Conservation (phyloP, 2,329 filamentous ascomycete species). For the Magnaporthiopsis incrustans region DNA sequence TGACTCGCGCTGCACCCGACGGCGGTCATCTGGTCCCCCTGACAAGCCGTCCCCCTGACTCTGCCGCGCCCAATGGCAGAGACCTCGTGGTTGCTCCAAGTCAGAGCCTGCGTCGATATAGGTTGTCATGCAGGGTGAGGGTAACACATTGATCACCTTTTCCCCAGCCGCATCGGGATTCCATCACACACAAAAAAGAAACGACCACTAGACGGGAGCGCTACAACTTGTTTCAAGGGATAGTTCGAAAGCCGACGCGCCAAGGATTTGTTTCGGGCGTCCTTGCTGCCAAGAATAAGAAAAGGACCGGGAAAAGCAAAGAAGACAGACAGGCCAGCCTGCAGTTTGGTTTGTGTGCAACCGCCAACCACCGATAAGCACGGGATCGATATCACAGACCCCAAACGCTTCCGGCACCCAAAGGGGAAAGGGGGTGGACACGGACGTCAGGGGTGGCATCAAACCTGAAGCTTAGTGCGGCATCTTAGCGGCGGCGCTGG, state of each 20-base stretch:
- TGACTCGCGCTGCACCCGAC: background rate
- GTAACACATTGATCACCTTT: background rate
- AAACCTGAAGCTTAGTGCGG: background rate
- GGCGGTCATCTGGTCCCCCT: background rate
- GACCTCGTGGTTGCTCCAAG: background rate
- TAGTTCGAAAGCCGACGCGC: background rate
- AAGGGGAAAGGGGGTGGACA: background rate
- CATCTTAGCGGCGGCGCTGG: background rate
- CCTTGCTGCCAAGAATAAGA: background rate
- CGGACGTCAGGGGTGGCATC: background rate
- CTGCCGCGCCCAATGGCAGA: background rate
- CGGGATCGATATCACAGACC: background rate
- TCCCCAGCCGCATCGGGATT: background rate
- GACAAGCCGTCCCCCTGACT: background rate
- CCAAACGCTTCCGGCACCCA: background rate
- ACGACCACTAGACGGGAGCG: background rate
- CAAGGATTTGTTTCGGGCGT: background rate
- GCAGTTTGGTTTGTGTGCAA: background rate
- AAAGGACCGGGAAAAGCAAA: too few species aligned
- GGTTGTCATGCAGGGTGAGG: background rate
- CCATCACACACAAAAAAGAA: background rate
- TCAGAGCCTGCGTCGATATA: background rate
- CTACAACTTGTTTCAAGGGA: background rate
- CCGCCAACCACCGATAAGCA: background rate
- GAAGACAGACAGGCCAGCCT: background rate